Evolutionary conservation across 2,329 filamentous ascomycete genomes (phyloP).

Genomic region (Fusarium floridanum): DNA sequence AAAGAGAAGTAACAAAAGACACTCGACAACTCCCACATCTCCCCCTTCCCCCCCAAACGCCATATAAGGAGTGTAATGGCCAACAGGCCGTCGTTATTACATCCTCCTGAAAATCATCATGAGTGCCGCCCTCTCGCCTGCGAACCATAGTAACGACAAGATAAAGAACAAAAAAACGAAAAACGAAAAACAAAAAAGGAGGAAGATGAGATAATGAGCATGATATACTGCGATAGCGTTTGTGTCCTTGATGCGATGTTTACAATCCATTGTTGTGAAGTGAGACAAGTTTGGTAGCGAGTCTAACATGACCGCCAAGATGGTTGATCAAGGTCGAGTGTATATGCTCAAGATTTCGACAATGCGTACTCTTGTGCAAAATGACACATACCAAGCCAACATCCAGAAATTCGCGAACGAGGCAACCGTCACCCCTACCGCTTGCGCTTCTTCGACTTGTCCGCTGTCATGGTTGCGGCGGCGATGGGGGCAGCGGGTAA

Average conservation of each 20-base stretch:
- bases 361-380: constrained; percentile 26
- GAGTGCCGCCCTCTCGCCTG: constrained; percentile 40
- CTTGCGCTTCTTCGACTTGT: constrained; percentile 74
- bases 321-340: constrained; percentile 14
- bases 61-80: constrained; percentile 55
- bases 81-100: constrained; percentile 56
- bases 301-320: constrained; percentile 27
- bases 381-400: constrained; percentile 23
- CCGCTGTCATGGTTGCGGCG: constrained; percentile 51
- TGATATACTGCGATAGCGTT: constrained; percentile 11
- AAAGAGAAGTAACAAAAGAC: constrained; percentile 35
- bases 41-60: constrained; percentile 49
- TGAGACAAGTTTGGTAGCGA: constrained; percentile 22
- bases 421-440: constrained; percentile 54
- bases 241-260: constrained; percentile 21
- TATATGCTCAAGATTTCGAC: constrained; percentile 19
- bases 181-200: constrained; percentile 13
- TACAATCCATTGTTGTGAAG: constrained; percentile 24
- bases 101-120: constrained; percentile 51
- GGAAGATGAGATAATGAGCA: constrained; percentile 21
- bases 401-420: constrained; percentile 9
- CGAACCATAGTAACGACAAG: constrained; percentile 35
- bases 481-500: constrained; percentile 61
- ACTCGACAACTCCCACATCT: constrained; percentile 48
- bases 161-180: constrained; percentile 4